phyloP scores from a whole-genome alignment of 768 basidiomycete species.

The Agrocybe chaxingu region DNA sequence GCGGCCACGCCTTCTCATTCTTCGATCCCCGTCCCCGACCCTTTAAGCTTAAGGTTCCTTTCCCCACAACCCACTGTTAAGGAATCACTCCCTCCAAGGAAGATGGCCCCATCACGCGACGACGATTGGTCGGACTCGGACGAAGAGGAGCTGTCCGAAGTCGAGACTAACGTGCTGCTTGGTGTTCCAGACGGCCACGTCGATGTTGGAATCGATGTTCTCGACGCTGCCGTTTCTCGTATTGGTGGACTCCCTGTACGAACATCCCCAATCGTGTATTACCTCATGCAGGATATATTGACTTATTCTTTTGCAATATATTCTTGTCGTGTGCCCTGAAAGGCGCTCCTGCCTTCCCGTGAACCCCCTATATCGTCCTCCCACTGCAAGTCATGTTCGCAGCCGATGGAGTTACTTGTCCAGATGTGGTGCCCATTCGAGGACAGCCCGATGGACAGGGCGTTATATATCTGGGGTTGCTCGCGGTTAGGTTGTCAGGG shows the following conservation, averaged over 20 bases:
- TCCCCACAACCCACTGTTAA: slow-evolving; percentile 1
- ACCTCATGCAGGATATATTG: slow-evolving; percentile 41
- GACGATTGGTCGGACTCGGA: slow-evolving; percentile 85
- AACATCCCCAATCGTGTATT: slow-evolving; percentile 49
- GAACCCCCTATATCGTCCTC: slow-evolving; percentile 64
- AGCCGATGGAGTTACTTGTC: slow-evolving; percentile 76
- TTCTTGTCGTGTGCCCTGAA: slow-evolving; percentile 17
- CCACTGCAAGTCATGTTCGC: slow-evolving; percentile 66
- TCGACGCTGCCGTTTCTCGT: slow-evolving; percentile 82
- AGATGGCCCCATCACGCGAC: slow-evolving; percentile 41
- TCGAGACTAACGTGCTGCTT: slow-evolving; percentile 73
- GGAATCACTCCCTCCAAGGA: slow-evolving; percentile 11
- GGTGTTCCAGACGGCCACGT: slow-evolving; percentile 79
- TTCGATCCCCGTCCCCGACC: background rate
- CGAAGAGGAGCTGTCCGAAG: slow-evolving; percentile 43
- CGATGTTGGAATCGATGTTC: slow-evolving; percentile 52
- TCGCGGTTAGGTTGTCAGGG: slow-evolving; percentile 66
- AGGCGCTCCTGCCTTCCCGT: slow-evolving; percentile 70
- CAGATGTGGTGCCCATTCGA: slow-evolving; percentile 93
- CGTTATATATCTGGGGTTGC: slow-evolving; percentile 85
- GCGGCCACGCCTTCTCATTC: slow-evolving; percentile 11
- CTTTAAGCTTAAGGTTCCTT: background rate
- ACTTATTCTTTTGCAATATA: slow-evolving; percentile 26
- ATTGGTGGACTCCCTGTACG: slow-evolving; percentile 90
- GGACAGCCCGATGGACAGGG: slow-evolving; percentile 79